phyloP scores from a whole-genome alignment of 371 early-diverging fungal species.

The Synchytrium microbalum region DNA sequence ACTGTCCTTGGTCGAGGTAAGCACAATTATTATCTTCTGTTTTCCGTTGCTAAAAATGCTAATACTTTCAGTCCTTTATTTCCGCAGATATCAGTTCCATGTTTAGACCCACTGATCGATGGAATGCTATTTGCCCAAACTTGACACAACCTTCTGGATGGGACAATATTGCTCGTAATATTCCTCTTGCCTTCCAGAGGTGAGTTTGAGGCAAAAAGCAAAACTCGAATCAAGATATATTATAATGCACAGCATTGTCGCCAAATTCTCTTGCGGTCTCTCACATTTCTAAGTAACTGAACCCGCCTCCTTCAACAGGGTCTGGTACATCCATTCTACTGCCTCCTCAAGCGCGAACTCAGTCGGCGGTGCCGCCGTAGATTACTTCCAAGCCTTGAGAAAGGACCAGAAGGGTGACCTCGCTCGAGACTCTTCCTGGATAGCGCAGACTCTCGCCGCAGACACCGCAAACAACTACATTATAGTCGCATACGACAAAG shows the following conservation, averaged over 20 bases:
- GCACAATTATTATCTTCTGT: not conserved
- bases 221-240: not conserved
- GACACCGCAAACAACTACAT: not conserved
- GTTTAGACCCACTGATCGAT: conserved; percentile 26
- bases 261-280: too few species aligned
- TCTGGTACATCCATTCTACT: not conserved
- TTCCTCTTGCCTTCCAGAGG: not conserved
- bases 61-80: not conserved
- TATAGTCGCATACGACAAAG: conserved; percentile 28
- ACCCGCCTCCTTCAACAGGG: conserved; percentile 13
- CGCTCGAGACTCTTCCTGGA: conserved; percentile 22
- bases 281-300: not conserved
- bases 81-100: conserved; percentile 24
- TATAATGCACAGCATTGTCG: too few species aligned
- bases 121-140: conserved; percentile 19
- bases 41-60: not conserved
- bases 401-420: conserved; percentile 22
- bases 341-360: not conserved
- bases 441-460: conserved; percentile 13
- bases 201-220: not conserved
- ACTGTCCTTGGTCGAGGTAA: conserved; percentile 25
- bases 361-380: conserved; percentile 10
- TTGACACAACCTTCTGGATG: conserved; percentile 12
- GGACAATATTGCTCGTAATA: conserved; percentile 5
- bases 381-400: not conserved